Evolutionary conservation across 768 basidiomycete species (phyloP), one percentile per base, ranked within the genome.

Genomic region (Melanogaster broomeanus): DNA sequence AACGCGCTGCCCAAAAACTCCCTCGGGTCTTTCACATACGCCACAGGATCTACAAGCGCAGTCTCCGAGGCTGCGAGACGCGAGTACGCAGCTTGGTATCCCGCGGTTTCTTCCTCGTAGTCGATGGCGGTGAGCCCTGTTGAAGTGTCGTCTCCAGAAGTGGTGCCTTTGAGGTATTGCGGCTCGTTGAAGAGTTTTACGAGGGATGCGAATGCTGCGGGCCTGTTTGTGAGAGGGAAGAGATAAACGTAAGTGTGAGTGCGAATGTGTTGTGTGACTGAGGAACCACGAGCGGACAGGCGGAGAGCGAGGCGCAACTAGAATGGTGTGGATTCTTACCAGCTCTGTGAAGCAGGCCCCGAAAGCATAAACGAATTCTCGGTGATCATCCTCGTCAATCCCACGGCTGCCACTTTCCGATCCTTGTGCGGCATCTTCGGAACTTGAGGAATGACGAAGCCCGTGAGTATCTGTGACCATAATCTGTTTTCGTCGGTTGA

Each of bases 71-170:
- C 90, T 0, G 93, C 95, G 16, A 98, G 79, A 31, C 88, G 82
- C 45, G 93, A 93, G 73, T 95, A 98, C 4, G 93, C 90, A 0
- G 93, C 91, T 63, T 98, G 97, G 70, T 98, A 98, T 1, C 93
- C 91, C 6, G 88, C 87, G 2, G 81, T 79, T 64, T 90, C 88
- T 64, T 98, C 95, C 63, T 98, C 96, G 54, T 84, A 85, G 65
- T 98, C 96, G 41, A 97, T 83, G 46, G 81, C 83, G 1, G 89
- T 90, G 31, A 91, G 63, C 0, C 81, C 82, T 0, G 75, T 74
- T 40, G 82, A 72, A 8, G 76, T 66, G 42, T 84, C 82, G n/a
- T 84, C 74, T 4, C 69, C 53, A 24, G 75, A 46, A 63, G 68
- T 6, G 6, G 68, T 58, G 33, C 63, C 67, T 1, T 69, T 57